Conservation (phyloP, 2,329 filamentous ascomycete species). For the Berkeleyomyces rouxiae region DNA sequence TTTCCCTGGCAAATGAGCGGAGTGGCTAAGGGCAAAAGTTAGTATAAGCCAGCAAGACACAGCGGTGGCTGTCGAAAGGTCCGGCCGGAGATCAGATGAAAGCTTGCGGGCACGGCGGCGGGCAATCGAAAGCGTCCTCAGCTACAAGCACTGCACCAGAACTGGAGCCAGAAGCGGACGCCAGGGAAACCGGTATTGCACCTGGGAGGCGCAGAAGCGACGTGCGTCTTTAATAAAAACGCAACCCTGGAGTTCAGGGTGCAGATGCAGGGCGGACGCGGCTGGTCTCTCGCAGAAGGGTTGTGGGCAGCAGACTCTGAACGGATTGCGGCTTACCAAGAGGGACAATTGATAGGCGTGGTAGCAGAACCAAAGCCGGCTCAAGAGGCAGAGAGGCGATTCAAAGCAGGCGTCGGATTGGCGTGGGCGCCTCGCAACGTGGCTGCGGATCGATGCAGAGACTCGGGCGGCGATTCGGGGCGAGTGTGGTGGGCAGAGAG, state of each 20-base stretch:
- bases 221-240: slow-evolving; percentile 1
- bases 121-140: background rate
- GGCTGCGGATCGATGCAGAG: background rate
- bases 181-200: background rate
- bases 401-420: background rate
- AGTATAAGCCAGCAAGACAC: background rate
- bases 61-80: background rate
- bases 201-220: background rate
- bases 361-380: background rate
- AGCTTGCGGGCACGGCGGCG: background rate
- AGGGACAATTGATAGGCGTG: background rate
- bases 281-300: background rate
- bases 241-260: background rate
- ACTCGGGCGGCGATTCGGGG: background rate
- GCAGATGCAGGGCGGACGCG: background rate
- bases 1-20: background rate
- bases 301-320: background rate
- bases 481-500: background rate
- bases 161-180: background rate
- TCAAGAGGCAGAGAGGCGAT: background rate
- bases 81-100: too few species aligned
- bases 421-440: background rate
- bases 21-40: background rate
- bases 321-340: background rate
- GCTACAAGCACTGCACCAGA: background rate